phyloP scores from a whole-genome alignment of 148 eudicot genomes.

The Rhododendron simsii region DNA sequence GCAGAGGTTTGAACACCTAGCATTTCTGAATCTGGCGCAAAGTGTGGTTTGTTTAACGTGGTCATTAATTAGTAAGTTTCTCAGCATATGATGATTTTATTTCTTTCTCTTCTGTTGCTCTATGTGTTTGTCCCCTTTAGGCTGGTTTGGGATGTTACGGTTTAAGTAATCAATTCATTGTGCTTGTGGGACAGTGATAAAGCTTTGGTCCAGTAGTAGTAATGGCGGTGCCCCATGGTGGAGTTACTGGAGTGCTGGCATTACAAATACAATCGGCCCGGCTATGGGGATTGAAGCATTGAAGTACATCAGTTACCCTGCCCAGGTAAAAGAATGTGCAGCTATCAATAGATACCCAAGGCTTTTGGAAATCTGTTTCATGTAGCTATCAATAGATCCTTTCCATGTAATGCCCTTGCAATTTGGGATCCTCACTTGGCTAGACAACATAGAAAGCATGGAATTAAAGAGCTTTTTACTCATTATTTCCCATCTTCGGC shows the following conservation, averaged over 20 bases:
- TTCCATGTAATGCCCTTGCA: background rate
- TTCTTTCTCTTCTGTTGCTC: background rate
- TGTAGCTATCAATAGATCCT: background rate
- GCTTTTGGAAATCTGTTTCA: background rate
- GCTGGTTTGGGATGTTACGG: background rate
- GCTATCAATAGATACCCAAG: background rate
- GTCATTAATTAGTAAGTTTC: constrained; percentile 84
- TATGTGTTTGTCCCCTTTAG: background rate
- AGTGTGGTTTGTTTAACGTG: constrained; percentile 83
- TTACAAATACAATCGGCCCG: constrained; percentile 97
- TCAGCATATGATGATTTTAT: background rate
- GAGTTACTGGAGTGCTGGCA: constrained; percentile 99
- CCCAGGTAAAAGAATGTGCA: constrained; percentile 43
- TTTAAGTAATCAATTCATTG: background rate
- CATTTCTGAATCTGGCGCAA: constrained; percentile 87
- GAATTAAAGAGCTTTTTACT: background rate
- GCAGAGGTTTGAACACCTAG: constrained; percentile 88
- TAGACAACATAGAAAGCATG: background rate
- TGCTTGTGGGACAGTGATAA: constrained; percentile 55
- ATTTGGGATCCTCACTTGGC: background rate
- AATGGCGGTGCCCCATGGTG: constrained; percentile 90
- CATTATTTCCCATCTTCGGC: background rate
- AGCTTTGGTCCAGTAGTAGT: constrained; percentile 64
- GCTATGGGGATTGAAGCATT: constrained; percentile 98
- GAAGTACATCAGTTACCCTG: constrained; percentile 96